Evolutionary conservation across 257 asterid species (phyloP).

Genomic region (Solanum appendiculatum): DNA sequence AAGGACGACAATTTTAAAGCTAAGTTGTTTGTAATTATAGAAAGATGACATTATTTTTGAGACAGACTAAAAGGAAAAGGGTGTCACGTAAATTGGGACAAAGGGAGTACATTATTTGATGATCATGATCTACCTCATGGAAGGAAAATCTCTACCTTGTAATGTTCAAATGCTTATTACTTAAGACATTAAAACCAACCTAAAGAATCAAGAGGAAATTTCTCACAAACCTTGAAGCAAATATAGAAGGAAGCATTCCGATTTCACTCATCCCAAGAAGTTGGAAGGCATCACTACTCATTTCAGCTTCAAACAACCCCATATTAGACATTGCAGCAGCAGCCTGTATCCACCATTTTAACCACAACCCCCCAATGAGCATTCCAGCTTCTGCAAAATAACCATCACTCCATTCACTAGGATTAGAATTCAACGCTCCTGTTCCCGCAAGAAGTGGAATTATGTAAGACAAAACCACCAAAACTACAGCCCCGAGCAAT

Average conservation of each 20-base stretch:
- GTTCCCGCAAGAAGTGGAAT: conserved; percentile 6
- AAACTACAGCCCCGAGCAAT: background rate
- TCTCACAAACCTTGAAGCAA: conserved; percentile 50
- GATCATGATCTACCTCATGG: background rate
- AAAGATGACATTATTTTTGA: background rate
- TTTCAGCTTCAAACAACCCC: conserved; percentile 91
- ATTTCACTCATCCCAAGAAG: conserved; percentile 91
- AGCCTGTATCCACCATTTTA: conserved; percentile 91
- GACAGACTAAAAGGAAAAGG: background rate
- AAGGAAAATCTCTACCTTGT: background rate
- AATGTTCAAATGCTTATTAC: background rate
- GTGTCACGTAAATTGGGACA: background rate
- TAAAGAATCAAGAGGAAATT: background rate
- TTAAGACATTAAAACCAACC: background rate
- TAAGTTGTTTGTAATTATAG: background rate
- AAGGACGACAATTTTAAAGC: no score
- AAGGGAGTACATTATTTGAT: background rate
- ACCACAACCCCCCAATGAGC: conserved; percentile 84
- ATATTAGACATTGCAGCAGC: conserved; percentile 87
- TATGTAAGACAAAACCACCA: background rate
- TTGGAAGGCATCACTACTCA: conserved; percentile 87
- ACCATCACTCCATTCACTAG: conserved; percentile 8
- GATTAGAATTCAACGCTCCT: background rate
- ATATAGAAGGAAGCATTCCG: conserved; percentile 84
- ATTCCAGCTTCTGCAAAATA: conserved; percentile 31